These are phyloP conservation scores for Pleurotus sapidus DNA, from an alignment of 768 basidiomycete genomes.

Conservation along the genomic window DNA sequence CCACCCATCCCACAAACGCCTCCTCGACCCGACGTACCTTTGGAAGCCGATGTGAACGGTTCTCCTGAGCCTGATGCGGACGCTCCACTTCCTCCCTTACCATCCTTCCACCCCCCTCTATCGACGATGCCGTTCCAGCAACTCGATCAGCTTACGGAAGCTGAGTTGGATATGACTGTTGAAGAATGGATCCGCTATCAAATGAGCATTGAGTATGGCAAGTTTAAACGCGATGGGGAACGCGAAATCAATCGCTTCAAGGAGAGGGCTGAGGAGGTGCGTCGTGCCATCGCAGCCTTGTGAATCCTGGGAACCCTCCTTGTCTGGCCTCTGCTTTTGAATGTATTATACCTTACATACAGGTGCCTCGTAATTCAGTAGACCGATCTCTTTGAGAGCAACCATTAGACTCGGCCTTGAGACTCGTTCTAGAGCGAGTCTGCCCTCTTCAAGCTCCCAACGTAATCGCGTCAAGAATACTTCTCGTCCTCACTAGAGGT, in stretches of 20 bases:
- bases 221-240: slow-evolving; percentile 50
- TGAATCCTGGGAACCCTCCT: neutral
- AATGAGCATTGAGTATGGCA: slow-evolving; percentile 65
- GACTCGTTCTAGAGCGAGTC: no score
- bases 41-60: neutral
- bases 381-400: no score
- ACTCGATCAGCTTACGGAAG: slow-evolving; percentile 48
- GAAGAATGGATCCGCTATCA: slow-evolving; percentile 83
- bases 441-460: no score
- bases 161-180: slow-evolving; percentile 74
- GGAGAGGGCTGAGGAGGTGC: slow-evolving; percentile 37
- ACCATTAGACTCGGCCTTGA: no score
- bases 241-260: slow-evolving; percentile 47
- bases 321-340: no score
- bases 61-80: slow-evolving; percentile 5
- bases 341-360: no score
- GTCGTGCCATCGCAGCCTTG: slow-evolving; percentile 32
- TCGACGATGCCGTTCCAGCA: slow-evolving; percentile 45
- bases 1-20: slow-evolving; percentile 4
- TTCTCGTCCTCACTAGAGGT: no score
- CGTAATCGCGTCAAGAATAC: no score
- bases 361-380: no score
- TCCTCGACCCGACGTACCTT: slow-evolving; percentile 2
- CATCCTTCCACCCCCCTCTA: slow-evolving; percentile 34
- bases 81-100: slow-evolving; percentile 10